Conservation (phyloP, 768 basidiomycete genomes). For the Macrocybe gigantea region DNA sequence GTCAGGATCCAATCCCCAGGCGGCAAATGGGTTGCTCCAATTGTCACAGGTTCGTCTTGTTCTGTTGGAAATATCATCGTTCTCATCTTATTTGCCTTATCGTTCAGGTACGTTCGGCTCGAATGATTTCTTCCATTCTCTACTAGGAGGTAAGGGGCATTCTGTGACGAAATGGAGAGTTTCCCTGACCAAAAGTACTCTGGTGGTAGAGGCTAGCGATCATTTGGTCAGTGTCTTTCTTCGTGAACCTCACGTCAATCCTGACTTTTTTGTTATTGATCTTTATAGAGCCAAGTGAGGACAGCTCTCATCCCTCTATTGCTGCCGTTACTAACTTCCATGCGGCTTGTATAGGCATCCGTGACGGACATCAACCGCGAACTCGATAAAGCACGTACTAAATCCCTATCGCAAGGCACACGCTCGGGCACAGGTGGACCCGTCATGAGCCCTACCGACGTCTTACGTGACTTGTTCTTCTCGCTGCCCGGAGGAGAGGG, state of each 20-base stretch:
- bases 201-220: conserved; percentile 49
- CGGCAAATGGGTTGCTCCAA: conserved; percentile 70
- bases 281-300: conserved; percentile 27
- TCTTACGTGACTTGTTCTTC: conserved; percentile 56
- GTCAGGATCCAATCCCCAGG: conserved; percentile 70
- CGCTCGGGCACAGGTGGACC: conserved; percentile 25
- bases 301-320: not conserved
- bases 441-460: conserved; percentile 32
- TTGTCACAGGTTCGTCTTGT: conserved; percentile 59
- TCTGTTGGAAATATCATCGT: not conserved
- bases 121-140: conserved; percentile 73
- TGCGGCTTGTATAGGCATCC: conserved; percentile 50
- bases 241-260: not conserved
- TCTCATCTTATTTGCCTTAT: not conserved
- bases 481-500: conserved; percentile 58
- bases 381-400: conserved; percentile 56
- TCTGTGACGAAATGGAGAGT: not conserved
- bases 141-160: conserved; percentile 56
- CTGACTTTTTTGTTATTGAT: not conserved
- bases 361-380: conserved; percentile 83
- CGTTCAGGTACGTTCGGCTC: conserved; percentile 63
- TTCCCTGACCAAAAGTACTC: not conserved
- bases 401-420: conserved; percentile 29
- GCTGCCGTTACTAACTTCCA: not conserved
- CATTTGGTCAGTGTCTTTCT: conserved; percentile 39